These are phyloP conservation scores for Suhomyces wounanorum DNA, from an alignment of 1,139 yeast species.

Conservation along the genomic window DNA sequence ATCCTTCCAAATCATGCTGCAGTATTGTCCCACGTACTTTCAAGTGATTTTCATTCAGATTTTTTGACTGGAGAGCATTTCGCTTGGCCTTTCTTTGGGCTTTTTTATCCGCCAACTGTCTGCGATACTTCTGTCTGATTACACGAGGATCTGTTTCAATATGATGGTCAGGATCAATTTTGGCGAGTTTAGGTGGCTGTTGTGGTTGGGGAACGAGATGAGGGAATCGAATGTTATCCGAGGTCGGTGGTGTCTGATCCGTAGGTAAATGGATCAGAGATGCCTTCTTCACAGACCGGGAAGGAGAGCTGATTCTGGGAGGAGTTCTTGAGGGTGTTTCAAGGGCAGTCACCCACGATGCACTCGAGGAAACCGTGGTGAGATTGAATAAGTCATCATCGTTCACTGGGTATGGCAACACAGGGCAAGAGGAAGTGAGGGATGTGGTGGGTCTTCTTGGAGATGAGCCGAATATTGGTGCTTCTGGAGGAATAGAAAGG, in stretches of 20 bases:
- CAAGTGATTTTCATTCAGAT: not conserved
- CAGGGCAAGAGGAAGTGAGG: not conserved
- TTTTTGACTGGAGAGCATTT: not conserved
- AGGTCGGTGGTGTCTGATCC: not conserved
- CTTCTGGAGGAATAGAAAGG: slow-evolving; percentile 5
- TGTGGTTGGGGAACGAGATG: slow-evolving; percentile 5
- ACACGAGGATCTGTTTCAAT: not conserved
- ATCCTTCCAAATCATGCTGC: not conserved
- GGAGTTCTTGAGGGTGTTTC: not conserved
- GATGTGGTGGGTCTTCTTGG: not conserved
- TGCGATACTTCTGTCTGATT: not conserved
- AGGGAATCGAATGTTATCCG: slow-evolving; percentile 4
- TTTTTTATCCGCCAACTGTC: not conserved
- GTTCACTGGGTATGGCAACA: slow-evolving; percentile 7
- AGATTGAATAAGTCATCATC: slow-evolving; percentile 6
- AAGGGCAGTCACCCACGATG: slow-evolving; percentile 4
- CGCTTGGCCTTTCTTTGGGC: not conserved
- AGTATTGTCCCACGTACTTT: not conserved
- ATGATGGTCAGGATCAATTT: not conserved
- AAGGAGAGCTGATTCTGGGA: not conserved
- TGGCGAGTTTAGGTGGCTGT: not conserved
- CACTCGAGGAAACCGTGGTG: not conserved
- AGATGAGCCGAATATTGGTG: slow-evolving; percentile 7
- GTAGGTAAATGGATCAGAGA: not conserved
- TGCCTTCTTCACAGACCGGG: not conserved